Evolutionary conservation across 2,329 filamentous ascomycete genomes (phyloP), one percentile per base, ranked within the genome.

Genomic region (Neocucurbitaria cava): DNA sequence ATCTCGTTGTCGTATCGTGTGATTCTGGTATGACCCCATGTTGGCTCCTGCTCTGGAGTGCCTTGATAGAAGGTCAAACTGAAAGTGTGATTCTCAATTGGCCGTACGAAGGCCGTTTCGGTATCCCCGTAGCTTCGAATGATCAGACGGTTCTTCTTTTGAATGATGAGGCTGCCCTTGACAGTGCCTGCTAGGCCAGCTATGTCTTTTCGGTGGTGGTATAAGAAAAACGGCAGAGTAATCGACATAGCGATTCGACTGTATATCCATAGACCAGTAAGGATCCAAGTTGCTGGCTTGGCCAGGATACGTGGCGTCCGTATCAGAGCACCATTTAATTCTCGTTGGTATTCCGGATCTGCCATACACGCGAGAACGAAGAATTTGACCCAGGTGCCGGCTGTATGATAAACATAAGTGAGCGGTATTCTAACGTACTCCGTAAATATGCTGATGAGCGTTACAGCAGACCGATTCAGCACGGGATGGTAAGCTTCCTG

Each of bases 331-430:
- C 79, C 78, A 52, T 79, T 75, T 41, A 83, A 72, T 49, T 84
- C 82, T 55, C 81, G 72, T 57, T 83, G 78, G 54, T 80, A 82
- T 58, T 84, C 82, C 0, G 80, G 77, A 59, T 84, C 82, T 2
- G 82, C 82, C 58, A 83, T 76, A 18, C 81, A 70, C 10, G 82
- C 79, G 39, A 83, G 76, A 7, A 81, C 70, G 30, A 81, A 70
- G 59, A 83, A 82, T 48, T 83, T 84, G 55, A 80, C 68, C 49
- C 75, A 71, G 2, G 74, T 69, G 1, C 79, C 79, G 1, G 79
- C 36, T 3, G 68, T 69, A 48, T 82, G 78, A 56, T 82, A 82
- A 1, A 77, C 26, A 20, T 74, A 76, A 18, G 72, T 72, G 21
- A 79, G 56, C 0, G 78, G 75, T 8, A 71, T 61, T 42, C 69